A percentile compares a stretch with the other conserved stretches of the same genome.
Conservation (phyloP, 495 filamentous ascomycete genomes). For the Aspergillus ellipticus region DNA sequence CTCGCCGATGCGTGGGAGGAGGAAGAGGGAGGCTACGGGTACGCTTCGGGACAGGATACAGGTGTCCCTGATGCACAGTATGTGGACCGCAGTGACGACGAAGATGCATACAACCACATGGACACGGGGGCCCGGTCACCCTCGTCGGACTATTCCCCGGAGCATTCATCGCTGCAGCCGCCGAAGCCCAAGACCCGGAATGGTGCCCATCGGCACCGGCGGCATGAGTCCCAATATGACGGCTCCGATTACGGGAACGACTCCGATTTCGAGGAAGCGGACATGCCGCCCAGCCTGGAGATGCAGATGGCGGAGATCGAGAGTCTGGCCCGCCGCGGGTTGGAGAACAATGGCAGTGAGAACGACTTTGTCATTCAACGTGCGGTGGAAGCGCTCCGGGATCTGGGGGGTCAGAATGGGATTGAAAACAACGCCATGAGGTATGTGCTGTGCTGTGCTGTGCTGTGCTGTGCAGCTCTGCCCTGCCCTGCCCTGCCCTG, state of each 20-base stretch:
- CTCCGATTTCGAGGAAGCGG: slow-evolving; percentile 67
- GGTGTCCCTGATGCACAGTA: slow-evolving; percentile 29
- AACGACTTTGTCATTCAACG: slow-evolving; percentile 66
- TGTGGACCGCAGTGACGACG: slow-evolving; percentile 30
- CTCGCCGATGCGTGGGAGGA: slow-evolving; percentile 57
- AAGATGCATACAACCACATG: slow-evolving; percentile 32
- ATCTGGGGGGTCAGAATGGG: slow-evolving; percentile 74
- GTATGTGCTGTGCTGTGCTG: slow-evolving; percentile 37
- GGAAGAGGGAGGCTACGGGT: slow-evolving; percentile 52
- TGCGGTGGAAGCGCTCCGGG: slow-evolving; percentile 68
- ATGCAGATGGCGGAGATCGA: slow-evolving; percentile 75
- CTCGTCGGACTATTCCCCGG: slow-evolving; percentile 26
- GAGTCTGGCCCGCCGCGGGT: slow-evolving; percentile 65
- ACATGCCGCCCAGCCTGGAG: slow-evolving; percentile 69
- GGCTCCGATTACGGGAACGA: slow-evolving; percentile 61
- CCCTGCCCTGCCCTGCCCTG: no score
- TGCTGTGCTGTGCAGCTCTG: not conserved
- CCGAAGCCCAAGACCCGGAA: slow-evolving; percentile 29
- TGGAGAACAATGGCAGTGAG: slow-evolving; percentile 66
- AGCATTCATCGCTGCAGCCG: slow-evolving; percentile 23
- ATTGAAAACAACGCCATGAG: slow-evolving; percentile 78
- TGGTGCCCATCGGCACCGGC: slow-evolving; percentile 37
- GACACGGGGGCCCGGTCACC: slow-evolving; percentile 23
- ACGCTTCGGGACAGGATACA: slow-evolving; percentile 40
- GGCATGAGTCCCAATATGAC: slow-evolving; percentile 51